These are phyloP conservation scores for Pulveroboletus sp. DNA, from an alignment of 768 basidiomycete genomes.

Conservation along the genomic window DNA sequence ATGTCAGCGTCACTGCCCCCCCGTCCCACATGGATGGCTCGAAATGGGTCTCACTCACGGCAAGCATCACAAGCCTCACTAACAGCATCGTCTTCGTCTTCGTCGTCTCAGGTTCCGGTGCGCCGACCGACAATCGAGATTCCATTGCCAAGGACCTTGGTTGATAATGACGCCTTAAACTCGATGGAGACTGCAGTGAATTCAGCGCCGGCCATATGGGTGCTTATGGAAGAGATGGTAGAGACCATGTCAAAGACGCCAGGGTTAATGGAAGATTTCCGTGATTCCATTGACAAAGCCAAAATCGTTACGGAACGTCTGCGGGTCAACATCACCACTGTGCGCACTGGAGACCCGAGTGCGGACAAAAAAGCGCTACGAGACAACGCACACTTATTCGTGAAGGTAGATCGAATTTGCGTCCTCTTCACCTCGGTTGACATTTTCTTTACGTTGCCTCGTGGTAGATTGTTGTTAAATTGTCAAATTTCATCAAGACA, in stretches of 20 bases:
- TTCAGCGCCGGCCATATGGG: constrained; percentile 78
- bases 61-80: constrained; percentile 42
- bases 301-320: constrained; percentile 61
- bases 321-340: constrained; percentile 49
- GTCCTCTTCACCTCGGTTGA: constrained; percentile 2
- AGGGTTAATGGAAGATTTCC: constrained; percentile 40
- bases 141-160: constrained; percentile 54
- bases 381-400: constrained; percentile 75
- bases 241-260: constrained; percentile 52
- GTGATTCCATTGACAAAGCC: constrained; percentile 55
- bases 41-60: constrained; percentile 34
- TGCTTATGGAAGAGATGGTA: constrained; percentile 69
- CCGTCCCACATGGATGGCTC: constrained; percentile 8
- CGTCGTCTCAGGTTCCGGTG: constrained; percentile 24
- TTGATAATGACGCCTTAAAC: constrained; percentile 75
- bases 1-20: constrained; percentile 12
- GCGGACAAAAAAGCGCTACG: constrained; percentile 60
- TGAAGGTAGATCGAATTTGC: constrained; percentile 53
- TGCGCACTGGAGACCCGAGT: constrained; percentile 52
- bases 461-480: constrained; percentile 65
- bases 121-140: constrained; percentile 42
- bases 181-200: constrained; percentile 77
- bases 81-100: constrained; percentile 36
- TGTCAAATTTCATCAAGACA: constrained; percentile 70
- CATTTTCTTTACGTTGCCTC: neutral